phyloP scores from a whole-genome alignment of 345 rosid genomes.

The Gynandropsis gynandra region DNA sequence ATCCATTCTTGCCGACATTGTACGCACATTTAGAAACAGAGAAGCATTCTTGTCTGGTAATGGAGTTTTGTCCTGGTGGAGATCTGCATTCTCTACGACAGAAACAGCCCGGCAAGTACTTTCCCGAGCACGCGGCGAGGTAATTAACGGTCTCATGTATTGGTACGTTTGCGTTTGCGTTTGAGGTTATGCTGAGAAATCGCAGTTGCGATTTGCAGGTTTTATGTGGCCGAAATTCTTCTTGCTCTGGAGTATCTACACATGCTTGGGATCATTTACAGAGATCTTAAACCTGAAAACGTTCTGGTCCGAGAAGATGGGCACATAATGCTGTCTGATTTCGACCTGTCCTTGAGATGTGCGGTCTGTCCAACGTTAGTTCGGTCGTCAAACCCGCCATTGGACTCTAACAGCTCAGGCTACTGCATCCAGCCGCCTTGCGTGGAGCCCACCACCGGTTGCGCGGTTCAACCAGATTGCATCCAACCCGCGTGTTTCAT shows the following conservation, averaged over 20 bases:
- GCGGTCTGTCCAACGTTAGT: conserved; percentile 57
- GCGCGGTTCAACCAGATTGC: conserved; percentile 48
- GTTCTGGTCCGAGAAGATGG: conserved; percentile 76
- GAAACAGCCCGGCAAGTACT: conserved; percentile 77
- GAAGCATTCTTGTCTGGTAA: conserved; percentile 70
- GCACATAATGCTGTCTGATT: conserved; percentile 77
- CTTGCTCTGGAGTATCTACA: conserved; percentile 83
- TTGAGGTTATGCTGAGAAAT: neutral
- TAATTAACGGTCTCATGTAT: conserved; percentile 23
- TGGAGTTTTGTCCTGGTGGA: conserved; percentile 99
- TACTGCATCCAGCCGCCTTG: conserved; percentile 53
- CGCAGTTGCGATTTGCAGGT: conserved; percentile 33
- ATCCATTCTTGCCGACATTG: conserved; percentile 83
- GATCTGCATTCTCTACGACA: conserved; percentile 78
- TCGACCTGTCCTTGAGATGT: conserved; percentile 72
- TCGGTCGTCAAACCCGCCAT: conserved; percentile 31
- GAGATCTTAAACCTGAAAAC: conserved; percentile 85
- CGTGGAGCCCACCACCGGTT: conserved; percentile 40
- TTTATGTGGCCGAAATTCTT: conserved; percentile 81
- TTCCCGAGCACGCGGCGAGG: conserved; percentile 90
- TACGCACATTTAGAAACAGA: conserved; percentile 83
- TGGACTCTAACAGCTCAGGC: conserved; percentile 36
- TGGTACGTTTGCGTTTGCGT: no score
- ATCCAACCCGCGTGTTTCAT: conserved; percentile 55
- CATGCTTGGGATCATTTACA: conserved; percentile 82